Base-by-base conservation (phyloP, 495 filamentous ascomycete genomes). In the Aspergillus baeticus region DNA sequence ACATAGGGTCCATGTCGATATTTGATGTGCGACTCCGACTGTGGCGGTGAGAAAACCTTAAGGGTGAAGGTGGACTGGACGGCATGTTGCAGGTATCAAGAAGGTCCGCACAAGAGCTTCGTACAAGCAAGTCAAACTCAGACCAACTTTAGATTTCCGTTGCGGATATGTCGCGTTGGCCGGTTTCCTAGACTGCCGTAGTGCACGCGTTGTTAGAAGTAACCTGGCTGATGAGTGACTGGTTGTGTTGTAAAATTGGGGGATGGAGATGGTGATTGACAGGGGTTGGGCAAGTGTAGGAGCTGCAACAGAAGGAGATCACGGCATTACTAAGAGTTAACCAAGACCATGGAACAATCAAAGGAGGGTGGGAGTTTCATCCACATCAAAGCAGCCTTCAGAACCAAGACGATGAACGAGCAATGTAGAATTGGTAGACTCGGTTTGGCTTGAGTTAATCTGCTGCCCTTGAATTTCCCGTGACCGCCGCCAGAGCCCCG, bases 21-120 rank as follows among this genome's bases (percentile, higher is more conserved):
- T 60, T 68, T 5, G 89, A 90, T 23, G 84, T 79, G 23, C 46
- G 60, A 51, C 58, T 66, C 33, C 54, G 55, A 22, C 20, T 66
- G 61, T 84, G 79, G 62, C 85, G 84, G 65, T 84, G 87, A 67
- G 84, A 83, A 47, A 73, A 58, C 58, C 76, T 81, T 59, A 80
- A 77, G 56, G 88, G 88, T 63, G 87, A 83, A 39, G 81, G 80
- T 53, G 81, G 77, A 76, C 82, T 79, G 34, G 63, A 53, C 26
- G 68, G 64, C 68, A 71, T 71, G 76, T 72, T 37, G 47, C 38
- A 34, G 33, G 18, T 31, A 18, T 41, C 18, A 1, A 3, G 23
- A 42, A 21, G 48, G 44, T 15, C 1, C 17, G 8, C 4, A 23
- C 14, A 20, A 34, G 22, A 6, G 20, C 47, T 17, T 18, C 46